phyloP scores from a whole-genome alignment of 805 yeast genomes.

The Myxozyma vanderwaltii region DNA sequence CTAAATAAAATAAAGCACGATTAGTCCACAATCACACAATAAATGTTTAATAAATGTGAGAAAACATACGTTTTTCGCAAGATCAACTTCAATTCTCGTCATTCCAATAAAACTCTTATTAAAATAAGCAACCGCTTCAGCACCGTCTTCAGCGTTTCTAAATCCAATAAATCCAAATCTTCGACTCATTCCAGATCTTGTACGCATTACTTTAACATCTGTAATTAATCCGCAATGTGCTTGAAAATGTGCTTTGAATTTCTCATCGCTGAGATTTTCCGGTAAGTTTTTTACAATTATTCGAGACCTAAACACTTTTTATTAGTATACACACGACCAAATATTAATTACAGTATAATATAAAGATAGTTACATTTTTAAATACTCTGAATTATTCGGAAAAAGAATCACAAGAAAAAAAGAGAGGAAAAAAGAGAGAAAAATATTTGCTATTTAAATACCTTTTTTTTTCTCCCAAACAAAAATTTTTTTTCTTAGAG shows the following conservation, averaged over 20 bases:
- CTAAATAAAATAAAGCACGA: neutral
- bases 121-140: conserved; percentile 72
- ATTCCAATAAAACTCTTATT: conserved; percentile 82
- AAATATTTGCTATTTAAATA: neutral
- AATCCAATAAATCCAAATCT: conserved; percentile 93
- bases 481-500: conserved; percentile 4
- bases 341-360: neutral
- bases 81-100: conserved; percentile 69
- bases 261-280: conserved; percentile 70
- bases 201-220: conserved; percentile 83
- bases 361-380: neutral
- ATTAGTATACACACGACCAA: neutral
- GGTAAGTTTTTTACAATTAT: conserved; percentile 91
- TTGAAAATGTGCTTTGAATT: conserved; percentile 65
- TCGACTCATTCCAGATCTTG: conserved; percentile 82
- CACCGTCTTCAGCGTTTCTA: conserved; percentile 72
- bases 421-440: neutral
- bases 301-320: conserved; percentile 55
- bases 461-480: no score
- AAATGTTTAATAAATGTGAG: no score
- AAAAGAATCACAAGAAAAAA: neutral
- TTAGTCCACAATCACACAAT: neutral
- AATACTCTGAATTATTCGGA: no score
- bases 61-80: conserved; percentile 65
- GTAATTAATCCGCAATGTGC: conserved; percentile 63